Evolutionary conservation across 2,329 filamentous ascomycete genomes (phyloP).

Genomic region (Sarocladiaceae sp.): DNA sequence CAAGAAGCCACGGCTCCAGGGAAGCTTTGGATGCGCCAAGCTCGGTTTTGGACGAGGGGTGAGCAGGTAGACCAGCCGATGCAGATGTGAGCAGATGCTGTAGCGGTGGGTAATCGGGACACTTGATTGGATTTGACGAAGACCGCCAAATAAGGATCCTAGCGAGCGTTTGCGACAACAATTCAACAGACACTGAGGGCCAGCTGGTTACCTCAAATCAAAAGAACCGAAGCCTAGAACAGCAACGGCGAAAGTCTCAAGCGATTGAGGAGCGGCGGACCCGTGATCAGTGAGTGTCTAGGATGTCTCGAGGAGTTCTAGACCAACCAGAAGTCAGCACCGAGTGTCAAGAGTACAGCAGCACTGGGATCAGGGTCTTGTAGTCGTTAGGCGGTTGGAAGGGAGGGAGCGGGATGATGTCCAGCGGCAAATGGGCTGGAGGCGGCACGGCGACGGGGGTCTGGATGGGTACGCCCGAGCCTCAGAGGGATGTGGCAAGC

Average conservation of each 20-base stretch:
- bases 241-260: not conserved
- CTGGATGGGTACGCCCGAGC: conserved; percentile 1
- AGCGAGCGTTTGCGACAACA: no score
- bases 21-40: not conserved
- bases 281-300: not conserved
- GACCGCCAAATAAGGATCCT: no score
- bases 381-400: not conserved
- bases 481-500: conserved; percentile 1
- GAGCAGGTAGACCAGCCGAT: not conserved
- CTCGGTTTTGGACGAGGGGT: not conserved
- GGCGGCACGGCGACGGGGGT: conserved; percentile 7
- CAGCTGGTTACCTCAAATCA: no score
- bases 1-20: not conserved
- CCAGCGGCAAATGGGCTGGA: conserved; percentile 6
- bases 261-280: not conserved
- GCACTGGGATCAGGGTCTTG: not conserved
- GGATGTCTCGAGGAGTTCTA: conserved; percentile 1
- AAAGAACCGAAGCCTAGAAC: not conserved
- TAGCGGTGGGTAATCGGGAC: not conserved
- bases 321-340: conserved; percentile 3
- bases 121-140: not conserved
- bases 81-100: not conserved
- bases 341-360: not conserved
- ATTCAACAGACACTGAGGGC: no score
- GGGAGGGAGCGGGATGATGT: conserved; percentile 7